Evolutionary conservation across 805 yeast genomes (phyloP), one percentile per base, ranked within the genome.

Genomic region (Kodamaea kaohsiungensis): DNA sequence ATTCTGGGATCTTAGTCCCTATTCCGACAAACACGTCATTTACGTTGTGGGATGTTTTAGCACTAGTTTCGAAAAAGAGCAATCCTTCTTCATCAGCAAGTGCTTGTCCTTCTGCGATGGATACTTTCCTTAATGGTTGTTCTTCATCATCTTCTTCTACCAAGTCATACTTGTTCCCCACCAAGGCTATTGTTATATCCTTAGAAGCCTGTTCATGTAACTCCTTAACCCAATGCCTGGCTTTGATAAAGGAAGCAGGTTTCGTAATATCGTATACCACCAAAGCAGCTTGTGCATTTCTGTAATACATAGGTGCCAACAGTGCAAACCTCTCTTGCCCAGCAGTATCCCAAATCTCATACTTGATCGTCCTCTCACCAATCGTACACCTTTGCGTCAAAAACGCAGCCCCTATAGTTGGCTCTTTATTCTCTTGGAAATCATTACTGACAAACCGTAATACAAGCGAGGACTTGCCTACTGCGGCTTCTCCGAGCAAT

Each of bases 331-430:
- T 76, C 70, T 93, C 99, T 76, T 93, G 98, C 17, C 99, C 99
- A 1, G 98, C 98, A 12, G 98, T 92, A 69, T 92, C 98, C 96
- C 96, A 89, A 56, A 89, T 90, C 67, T 89, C 96, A 68, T 90
- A 91, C 71, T 95, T 93, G 66, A 93, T 89, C 7, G 95, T 89
- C 65, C 87, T 82, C 56, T 86, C 88, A 49, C 95, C 89, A 65
- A 95, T 87, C 18, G 89, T 84, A 66, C 97, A 92, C 65, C 96
- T 85, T 69, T 93, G 98, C 39, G 99, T 93, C 54, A 93, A 76
- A 67, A 93, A 93, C 2, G 98, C 98, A 4, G 99, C 99, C 13
- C 99, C 99, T 62, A 93, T 93, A 1, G 99, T 93, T 18, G 98
- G 98, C 65, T 93, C 98, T 68, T 93, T 92, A 72, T 93, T 92